Base-by-base conservation (phyloP, 371 early-diverging fungal genomes). In the Umbelopsis sp. region DNA sequence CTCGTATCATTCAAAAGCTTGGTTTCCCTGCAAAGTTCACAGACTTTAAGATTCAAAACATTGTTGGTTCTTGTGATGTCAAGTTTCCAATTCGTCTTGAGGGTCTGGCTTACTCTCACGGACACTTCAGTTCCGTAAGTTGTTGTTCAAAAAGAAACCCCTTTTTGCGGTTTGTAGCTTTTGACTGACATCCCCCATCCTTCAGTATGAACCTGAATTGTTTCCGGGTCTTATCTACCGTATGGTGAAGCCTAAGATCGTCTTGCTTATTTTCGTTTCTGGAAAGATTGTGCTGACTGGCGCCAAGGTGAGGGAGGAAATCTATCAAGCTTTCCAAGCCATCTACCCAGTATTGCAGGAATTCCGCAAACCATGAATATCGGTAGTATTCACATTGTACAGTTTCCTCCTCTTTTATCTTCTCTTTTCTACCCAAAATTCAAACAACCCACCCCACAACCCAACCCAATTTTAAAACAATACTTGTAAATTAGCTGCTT, bases 201-300 rank as follows among this genome's bases (percentile, higher is more conserved):
- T 57, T 38, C 78, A 96, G 94, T 99, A 99, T 82, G 99, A 99
- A 81, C 99, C 99, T 22, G 99, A 99, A 84, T 89, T 99, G 71
- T 99, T 99, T 80, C 99, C 99, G 44, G 99, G 99, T 69, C 92
- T 99, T 32, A 99, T 99, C 73, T 99, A 99, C 86, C 93, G 99
- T 65, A 99, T 99, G 99, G 99, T 97, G 50, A 96, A 97, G 78
- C 99, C 99, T 38, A 99, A 99, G 83, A 99, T 99, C 74, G 99
- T 99, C 22, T 80, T 99, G 70, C 88, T 99, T 32, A 99, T 99
- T 68, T 99, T 99, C 86, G 99, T 99, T 14, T 98, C 98, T 69
- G 99, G 99, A 71, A 99, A 99, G 85, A 98, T 99, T 78, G 99
- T 99, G 24, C 89, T 99, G 66, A 99, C 99, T 9, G 99, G 99